Percentiles rank a stretch among this genome's conserved stretches.
These are phyloP conservation scores for Mucor lusitanicus DNA, from an alignment of 371 early-diverging fungal genomes.

Conservation along the genomic window DNA sequence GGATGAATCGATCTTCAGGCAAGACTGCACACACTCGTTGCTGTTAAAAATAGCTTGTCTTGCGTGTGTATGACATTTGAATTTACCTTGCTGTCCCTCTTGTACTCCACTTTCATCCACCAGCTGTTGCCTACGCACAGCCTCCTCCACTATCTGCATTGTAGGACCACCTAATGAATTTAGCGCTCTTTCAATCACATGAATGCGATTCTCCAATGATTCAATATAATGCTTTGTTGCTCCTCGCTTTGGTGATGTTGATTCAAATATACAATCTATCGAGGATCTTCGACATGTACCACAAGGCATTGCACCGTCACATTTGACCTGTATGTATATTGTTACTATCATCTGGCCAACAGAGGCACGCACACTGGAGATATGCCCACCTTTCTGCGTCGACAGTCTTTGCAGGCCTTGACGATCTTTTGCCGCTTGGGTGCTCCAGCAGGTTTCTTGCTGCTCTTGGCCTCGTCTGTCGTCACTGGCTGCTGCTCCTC, in stretches of 20 bases:
- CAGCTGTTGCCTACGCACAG: conserved; percentile 18
- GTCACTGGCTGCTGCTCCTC: not conserved
- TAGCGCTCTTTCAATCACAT: conserved; percentile 28
- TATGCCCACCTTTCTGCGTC: conserved; percentile 25
- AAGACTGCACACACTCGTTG: not conserved
- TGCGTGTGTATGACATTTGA: not conserved
- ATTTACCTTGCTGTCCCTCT: not conserved
- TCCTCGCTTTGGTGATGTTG: conserved; percentile 29
- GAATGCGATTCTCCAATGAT: conserved; percentile 23
- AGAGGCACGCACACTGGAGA: not conserved
- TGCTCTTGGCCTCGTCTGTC: not conserved
- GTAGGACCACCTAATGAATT: conserved; percentile 22
- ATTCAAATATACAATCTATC: conserved; percentile 30
- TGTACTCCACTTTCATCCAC: not conserved
- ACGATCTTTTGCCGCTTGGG: conserved; percentile 31
- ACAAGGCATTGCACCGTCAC: conserved; percentile 32
- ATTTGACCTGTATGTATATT: conserved; percentile 23
- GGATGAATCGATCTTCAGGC: conserved; percentile 15
- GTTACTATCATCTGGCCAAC: not conserved
- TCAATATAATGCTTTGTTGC: conserved; percentile 32
- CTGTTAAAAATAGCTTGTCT: not conserved
- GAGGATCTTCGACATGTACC: conserved; percentile 29
- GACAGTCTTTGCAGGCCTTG: conserved; percentile 33
- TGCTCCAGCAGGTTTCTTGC: conserved; percentile 7
- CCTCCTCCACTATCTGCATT: conserved; percentile 25